Percentiles rank a stretch among this genome's conserved stretches.
These are phyloP conservation scores for Diutina sp. DNA, from an alignment of 1,139 yeast species.

Conservation along the genomic window DNA sequence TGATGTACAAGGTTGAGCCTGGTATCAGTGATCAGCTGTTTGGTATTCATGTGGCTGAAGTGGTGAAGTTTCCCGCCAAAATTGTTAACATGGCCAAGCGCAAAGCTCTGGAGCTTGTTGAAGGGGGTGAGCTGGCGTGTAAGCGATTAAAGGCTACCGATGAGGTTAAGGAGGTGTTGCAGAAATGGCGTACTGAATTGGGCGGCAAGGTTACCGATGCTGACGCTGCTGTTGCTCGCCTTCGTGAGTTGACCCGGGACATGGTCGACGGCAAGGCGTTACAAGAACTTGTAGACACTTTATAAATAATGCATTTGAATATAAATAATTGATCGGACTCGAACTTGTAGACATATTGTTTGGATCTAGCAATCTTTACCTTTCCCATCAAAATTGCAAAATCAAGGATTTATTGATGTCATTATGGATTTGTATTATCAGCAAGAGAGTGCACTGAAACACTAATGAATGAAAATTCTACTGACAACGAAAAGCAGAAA, in stretches of 20 bases:
- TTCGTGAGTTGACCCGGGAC: neutral
- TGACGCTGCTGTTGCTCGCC: neutral
- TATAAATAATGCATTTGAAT: neutral
- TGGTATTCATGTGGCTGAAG: constrained; percentile 95
- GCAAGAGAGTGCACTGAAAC: no score
- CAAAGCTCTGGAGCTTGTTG: constrained; percentile 80
- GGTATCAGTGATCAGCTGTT: constrained; percentile 92
- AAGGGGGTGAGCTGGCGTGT: constrained; percentile 33
- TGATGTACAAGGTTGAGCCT: constrained; percentile 80
- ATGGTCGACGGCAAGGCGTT: neutral
- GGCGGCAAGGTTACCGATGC: neutral
- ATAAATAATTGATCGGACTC: neutral
- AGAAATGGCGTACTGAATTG: neutral
- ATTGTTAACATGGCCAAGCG: constrained; percentile 91
- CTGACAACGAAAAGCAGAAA: no score
- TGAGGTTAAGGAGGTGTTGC: neutral
- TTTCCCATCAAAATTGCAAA: no score
- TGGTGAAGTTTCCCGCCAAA: constrained; percentile 81
- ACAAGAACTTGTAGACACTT: neutral
- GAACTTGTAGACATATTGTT: neutral
- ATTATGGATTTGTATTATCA: no score
- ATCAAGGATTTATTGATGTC: no score
- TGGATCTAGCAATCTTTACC: no score
- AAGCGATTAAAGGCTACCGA: neutral
- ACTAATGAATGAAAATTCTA: no score